Base-by-base conservation (phyloP, 495 filamentous ascomycete genomes). In the Cryomyces minteri region DNA sequence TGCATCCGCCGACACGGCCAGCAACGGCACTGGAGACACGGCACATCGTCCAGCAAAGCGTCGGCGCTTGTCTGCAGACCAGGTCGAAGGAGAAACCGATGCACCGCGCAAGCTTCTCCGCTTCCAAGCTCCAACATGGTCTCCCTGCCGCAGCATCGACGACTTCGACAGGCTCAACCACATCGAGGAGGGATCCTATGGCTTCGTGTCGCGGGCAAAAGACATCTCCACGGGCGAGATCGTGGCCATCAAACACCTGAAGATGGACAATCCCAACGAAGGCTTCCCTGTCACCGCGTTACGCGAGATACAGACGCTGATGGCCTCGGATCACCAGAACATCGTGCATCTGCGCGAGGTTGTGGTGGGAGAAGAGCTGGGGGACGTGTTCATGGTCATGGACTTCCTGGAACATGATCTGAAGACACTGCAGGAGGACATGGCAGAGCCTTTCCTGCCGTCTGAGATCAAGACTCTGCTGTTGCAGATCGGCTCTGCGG, bases 371-470 rank as follows among this genome's bases (percentile, higher is more conserved):
- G 77, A 81, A 49, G 76, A 69, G 43, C 68, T 86, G 55, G 76
- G 86, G 18, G 18, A 25, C 18, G 18, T 25, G 18, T 25, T 25
- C 18, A 25, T 98, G 42, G 90, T 98, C 47, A 88, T 98, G 75
- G 88, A 94, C 62, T 98, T 96, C 66, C 69, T 94, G 57, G 88
- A 95, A 68, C 90, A 98, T 68, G 90, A 98, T 62, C 80, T 98
- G 48, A 94, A 93, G 66, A 82, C 83, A 47, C 72, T 98, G 47
- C 80, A 88, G 48, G 83, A 92, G 52, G 83, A 88, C 56, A 94
- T 95, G 85, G 71, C 78, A 41, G 85, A 95, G 54, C 87, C 88
- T 0, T 98, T 98, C 63, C 72, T 92, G 41, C 79, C 82, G 10
- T 94, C 87, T 32, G 90, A 98, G 58, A 78, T 81, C 55, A 98